Evolutionary conservation across 805 yeast genomes (phyloP), one percentile per base, ranked within the genome.

Genomic region (Candida corydali): DNA sequence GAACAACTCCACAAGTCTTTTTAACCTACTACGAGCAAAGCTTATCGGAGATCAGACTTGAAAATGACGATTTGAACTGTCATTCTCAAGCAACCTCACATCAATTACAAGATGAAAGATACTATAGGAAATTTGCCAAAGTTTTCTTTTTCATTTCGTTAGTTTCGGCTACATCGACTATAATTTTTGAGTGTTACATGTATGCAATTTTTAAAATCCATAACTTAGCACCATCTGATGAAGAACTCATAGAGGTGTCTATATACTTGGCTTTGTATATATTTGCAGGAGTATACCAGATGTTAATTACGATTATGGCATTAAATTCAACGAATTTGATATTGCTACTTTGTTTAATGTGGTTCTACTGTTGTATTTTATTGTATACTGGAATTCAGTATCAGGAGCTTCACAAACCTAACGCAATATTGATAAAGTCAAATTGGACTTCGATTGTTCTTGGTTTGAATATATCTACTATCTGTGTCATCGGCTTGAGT

Each of bases 181-280:
- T 69, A 11, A 60, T 51, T 3, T 52, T 68, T n/a, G 70, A 69
- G 39, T 48, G 51, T 3, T 65, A 62, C 46, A 52, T 69, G 46
- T 69, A 61, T 41, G 67, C 65, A 0, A 62, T 60, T 7, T 62
- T 63, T 34, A 59, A 63, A 34, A 40, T 51, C n/a, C 65, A 68
- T 43, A 49, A 57, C 40, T 29, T 41, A 20, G 36, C 38, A 8
- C 8, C 37, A 8, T 14, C 19, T 2, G 22, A 52, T 16, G 44
- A 41, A 32, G 38, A 51, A 34, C 59, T 55, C 33, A 41, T 52
- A 26, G 57, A 65, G 41, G 44, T 65, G 39, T 54, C 64, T 26
- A 69, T 72, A 14, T 71, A 61, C 45, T 49, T 73, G 38, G 70
- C 76, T 2, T 53, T 72, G n/a, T 70, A 70, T 46, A 65, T 70